Evolutionary conservation across 169 alveolate species (phyloP), one percentile per base, ranked within the genome.

Genomic region (Cryptosporidium ubiquitum): DNA sequence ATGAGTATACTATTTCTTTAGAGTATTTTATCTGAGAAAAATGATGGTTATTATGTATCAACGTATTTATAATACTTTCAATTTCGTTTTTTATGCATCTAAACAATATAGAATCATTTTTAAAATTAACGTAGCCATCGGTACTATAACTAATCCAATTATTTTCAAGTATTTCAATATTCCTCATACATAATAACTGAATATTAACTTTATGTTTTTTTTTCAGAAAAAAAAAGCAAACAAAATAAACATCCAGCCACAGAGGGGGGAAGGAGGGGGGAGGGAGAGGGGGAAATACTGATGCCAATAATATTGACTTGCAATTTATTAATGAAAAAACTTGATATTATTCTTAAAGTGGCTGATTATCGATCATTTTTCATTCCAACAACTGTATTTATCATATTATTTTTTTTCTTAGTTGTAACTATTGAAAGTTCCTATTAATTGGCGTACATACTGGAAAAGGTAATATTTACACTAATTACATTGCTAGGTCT

Each of bases 151-250:
- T 49, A 60, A 58, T 18, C 89, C 89, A 61, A 16, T 14, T 26
- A 26, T 40, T 61, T 23, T 79, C 47, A 23, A 16, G 42, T 42
- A 40, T n/a, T 42, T 79, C 73, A 40, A 37, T 61, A 40, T 79
- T 37, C 89, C 44, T 64, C 89, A 79, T 79, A 79, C 89, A 79
- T 60, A 79, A 79, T 79, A 79, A 26, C 61, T 1, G 37, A 35
- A 31, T n/a, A 60, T 20, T 5, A 10, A n/a, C 66, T 55, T 52
- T 52, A 52, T 52, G 16, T 23, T 55, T 20, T 55, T 55, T 55
- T 55, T 55, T 55, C 5, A 7, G 5, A 42, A 55, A 55, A 14
- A 20, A n/a, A 23, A 55, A 55, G 29, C 37, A 20, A 9, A 23
- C 18, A 26, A 79, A 61, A 40, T 31, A 29, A n/a, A 12, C 68